Conservation (phyloP, 2,329 filamentous ascomycete genomes). For the Bisporella sp. region DNA sequence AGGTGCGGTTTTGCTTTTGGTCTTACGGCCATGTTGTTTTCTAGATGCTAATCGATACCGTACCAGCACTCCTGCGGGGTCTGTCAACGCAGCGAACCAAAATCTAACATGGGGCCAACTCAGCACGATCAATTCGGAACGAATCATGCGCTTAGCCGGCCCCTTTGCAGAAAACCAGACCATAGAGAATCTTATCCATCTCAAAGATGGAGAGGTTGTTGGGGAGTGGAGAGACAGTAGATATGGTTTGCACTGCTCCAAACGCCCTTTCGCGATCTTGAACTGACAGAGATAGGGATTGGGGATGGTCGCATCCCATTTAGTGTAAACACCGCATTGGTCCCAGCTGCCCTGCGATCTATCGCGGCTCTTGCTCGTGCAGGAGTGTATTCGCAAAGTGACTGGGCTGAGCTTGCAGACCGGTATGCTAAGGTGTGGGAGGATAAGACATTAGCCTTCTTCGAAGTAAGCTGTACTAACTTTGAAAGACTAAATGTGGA, state of each 20-base stretch:
- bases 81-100: slow-evolving; percentile 41
- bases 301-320: slow-evolving; percentile 58
- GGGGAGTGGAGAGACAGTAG: slow-evolving; percentile 59
- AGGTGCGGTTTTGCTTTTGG: slow-evolving; percentile 16
- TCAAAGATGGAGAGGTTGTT: slow-evolving; percentile 46
- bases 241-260: slow-evolving; percentile 32
- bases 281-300: slow-evolving; percentile 22
- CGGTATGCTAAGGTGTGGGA: slow-evolving; percentile 55
- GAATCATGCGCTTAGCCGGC: slow-evolving; percentile 48
- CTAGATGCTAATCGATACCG: too few relatives aligned
- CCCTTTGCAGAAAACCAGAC: slow-evolving; percentile 46
- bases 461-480: slow-evolving; percentile 31
- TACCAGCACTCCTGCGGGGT: slow-evolving; percentile 31
- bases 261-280: too few relatives aligned
- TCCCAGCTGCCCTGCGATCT: slow-evolving; percentile 52
- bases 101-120: slow-evolving; percentile 47
- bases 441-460: slow-evolving; percentile 51
- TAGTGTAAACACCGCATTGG: slow-evolving; percentile 57
- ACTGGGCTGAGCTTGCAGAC: slow-evolving; percentile 41
- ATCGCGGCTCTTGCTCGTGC: slow-evolving; percentile 44
- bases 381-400: slow-evolving; percentile 24
- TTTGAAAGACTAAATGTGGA: too few relatives aligned
- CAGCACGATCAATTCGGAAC: slow-evolving; percentile 44
- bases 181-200: slow-evolving; percentile 47
- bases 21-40: too few relatives aligned